Conservation (phyloP, 306 rosid genomes). For the Senna tora region DNA sequence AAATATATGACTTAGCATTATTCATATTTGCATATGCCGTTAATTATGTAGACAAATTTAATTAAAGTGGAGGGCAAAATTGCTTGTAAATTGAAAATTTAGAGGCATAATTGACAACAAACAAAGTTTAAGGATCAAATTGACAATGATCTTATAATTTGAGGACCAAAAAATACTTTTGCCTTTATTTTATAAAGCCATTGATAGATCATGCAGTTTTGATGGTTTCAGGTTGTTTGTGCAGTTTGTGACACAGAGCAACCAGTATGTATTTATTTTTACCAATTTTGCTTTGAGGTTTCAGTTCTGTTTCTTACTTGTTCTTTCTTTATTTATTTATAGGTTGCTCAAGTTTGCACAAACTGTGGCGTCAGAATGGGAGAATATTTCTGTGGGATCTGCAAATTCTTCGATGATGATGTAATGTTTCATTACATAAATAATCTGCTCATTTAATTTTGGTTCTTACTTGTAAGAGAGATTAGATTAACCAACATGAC, state of each 20-base stretch:
- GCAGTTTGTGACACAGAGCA: conserved; percentile 97
- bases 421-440: conserved; percentile 46
- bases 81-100: no score
- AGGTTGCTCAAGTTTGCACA: conserved; percentile 88
- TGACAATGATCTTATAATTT: no score
- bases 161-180: no score
- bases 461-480: conserved; percentile 19
- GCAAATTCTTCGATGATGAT: conserved; percentile 94
- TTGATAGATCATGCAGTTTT: conserved; percentile 3
- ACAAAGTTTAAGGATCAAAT: no score
- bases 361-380: conserved; percentile 96
- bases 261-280: conserved; percentile 54
- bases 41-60: no score
- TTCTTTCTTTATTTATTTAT: conserved; percentile 5
- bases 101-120: no score
- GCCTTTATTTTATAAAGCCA: background rate
- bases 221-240: conserved; percentile 80
- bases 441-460: conserved; percentile 27
- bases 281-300: background rate
- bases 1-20: no score
- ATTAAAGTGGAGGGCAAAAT: no score
- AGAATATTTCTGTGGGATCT: conserved; percentile 86
- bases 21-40: no score
- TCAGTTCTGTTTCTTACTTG: conserved; percentile 6
- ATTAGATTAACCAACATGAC: no score